Base-by-base conservation (phyloP, 2,329 filamentous ascomycete species). In the Thermoascus crustaceus region DNA sequence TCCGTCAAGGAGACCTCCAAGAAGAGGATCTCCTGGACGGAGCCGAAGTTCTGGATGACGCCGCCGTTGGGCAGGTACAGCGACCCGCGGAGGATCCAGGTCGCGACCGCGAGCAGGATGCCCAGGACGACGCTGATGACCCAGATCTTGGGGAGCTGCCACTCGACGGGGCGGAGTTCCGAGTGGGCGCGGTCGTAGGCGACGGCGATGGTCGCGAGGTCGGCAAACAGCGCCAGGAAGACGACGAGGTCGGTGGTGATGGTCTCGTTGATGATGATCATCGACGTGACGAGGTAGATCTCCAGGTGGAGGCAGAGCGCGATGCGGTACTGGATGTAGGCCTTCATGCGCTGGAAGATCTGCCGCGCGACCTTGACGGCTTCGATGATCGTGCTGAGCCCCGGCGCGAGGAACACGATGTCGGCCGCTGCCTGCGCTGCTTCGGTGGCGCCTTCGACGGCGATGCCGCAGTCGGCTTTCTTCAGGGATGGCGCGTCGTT, bases 1-100 rank as follows among this genome's bases (percentile, higher is more conserved):
- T 91, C 84, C 49, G 85, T 86, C 41, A 91, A 76, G 14, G 82
- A 86, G 63, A 89, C 80, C 68, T 91, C 77, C 30, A 91, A 76
- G 79, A 91, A 91, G 58, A 91, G 69, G 38, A 83, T 77, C 52
- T 80, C 78, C 62, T 84, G 79, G 43, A 82, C 70, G 46, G 73
- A 75, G 52, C 79, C 80, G 49, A 74, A 83, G 63, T 79, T 78
- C 63, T 82, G 71, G 47, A 84, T 73, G 49, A 84, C 66, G 66
- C 80, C 80, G 52, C 80, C 80, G 57, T 72, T 75, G 39, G 66
- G 64, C 19, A 82, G 60, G 69, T 75, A 83, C 52, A 83, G 63
- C 31, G 78, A 71, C 31, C 75, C 80, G 48, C 79, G 80, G 41
- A 82, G 64, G 51, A 83, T 65, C 80, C 80, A 84, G 45, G 80